Base-by-base conservation (phyloP, 2,329 filamentous ascomycete species). In the Colletotrichum truncatum region DNA sequence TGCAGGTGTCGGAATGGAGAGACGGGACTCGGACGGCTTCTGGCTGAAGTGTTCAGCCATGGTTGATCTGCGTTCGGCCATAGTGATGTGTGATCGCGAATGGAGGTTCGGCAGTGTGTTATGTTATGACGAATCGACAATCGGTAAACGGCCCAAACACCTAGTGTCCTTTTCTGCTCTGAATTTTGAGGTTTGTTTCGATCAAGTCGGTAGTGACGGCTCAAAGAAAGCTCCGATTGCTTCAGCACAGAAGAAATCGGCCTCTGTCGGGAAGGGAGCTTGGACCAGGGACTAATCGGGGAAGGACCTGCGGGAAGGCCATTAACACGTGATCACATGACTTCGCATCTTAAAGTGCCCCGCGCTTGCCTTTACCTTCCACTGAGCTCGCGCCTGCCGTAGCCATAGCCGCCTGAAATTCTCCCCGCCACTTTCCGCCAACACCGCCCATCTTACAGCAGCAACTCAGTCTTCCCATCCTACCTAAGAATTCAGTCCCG, bases 1-100 rank as follows among this genome's bases (percentile, higher is more conserved):
- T 16, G 86, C 74, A 34, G 86, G 79, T 43, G 91, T 86, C 49
- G 89, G 85, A 58, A 94, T 86, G 32, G 89, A 90, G 8, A 88
- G 81, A 4, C 86, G 84, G 6, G 84, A 82, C 62, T 78, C 75
- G 43, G 60, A 53, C 11, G 66, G 45, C 46, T 68, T 73, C 71
- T 76, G 77, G 58, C 75, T 64, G 30, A 77, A 73, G 39, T 32
- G 53, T 30, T 56, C 62, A n/a, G 56, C 51, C 62, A 67, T 67
- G 18, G 41, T 56, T 28, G 30, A 28, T 28, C 46, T 26, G 18
- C 46, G 46, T n/a, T 18, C 46, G 26, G 36, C 3, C 18, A 25
- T 36, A 4, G 3, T 25, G 4, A 4, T 6, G 51, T 8, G 16
- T 9, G 3, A 11, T 12, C 18, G n/a, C 23, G 16, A 28, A 39